Conservation (phyloP, 1,139 yeast species). For the Debaryomyces psychrophilus region DNA sequence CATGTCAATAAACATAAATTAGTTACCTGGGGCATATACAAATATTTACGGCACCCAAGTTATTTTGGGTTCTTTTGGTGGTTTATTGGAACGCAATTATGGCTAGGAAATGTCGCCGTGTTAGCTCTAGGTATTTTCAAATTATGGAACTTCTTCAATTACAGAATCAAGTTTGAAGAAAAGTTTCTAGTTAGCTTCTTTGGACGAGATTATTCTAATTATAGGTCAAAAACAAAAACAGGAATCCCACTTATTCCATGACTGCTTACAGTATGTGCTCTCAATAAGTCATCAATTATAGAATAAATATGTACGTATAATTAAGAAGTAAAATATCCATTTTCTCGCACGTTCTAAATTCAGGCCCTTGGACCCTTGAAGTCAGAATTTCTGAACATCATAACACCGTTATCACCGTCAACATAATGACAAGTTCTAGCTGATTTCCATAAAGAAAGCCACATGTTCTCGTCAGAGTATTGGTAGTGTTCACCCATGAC, state of each 20-base stretch:
- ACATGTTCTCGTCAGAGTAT: constrained; percentile 58
- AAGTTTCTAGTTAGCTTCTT: constrained; percentile 63
- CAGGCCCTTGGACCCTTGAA: not conserved
- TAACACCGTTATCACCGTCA: constrained; percentile 61
- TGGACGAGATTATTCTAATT: constrained; percentile 61
- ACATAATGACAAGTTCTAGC: constrained; percentile 62
- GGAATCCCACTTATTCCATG: constrained; percentile 63
- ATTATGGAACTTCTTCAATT: constrained; percentile 68
- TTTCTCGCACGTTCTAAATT: not conserved
- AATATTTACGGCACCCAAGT: constrained; percentile 77
- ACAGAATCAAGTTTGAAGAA: constrained; percentile 75
- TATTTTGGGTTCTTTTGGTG: constrained; percentile 92
- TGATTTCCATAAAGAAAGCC: constrained; percentile 58
- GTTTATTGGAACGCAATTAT: constrained; percentile 84
- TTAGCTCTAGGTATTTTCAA: constrained; percentile 31
- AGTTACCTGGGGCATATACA: constrained; percentile 75
- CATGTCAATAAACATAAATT: constrained; percentile 60
- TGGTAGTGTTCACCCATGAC: constrained; percentile 64
- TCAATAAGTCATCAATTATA: not conserved
- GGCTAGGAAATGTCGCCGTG: constrained; percentile 55
- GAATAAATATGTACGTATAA: not conserved
- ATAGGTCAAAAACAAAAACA: constrained; percentile 52
- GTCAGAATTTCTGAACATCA: constrained; percentile 58
- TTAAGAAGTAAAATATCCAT: not conserved
- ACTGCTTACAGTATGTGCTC: not conserved